Base-by-base conservation (phyloP, 495 filamentous ascomycete genomes). In the Halenospora varia region DNA sequence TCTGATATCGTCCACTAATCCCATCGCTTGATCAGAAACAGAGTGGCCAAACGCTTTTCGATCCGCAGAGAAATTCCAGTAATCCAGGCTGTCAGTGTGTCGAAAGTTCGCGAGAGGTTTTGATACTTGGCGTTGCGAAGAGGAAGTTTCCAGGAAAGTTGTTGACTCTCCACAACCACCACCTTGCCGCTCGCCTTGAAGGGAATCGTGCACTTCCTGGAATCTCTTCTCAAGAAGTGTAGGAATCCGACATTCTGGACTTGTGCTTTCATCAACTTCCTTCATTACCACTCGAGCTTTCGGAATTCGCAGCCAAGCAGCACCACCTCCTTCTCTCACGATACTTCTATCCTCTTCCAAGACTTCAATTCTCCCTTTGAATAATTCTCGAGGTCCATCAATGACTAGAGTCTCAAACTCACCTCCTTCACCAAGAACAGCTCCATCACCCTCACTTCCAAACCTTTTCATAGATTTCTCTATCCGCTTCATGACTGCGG, bases 391-490 rank as follows among this genome's bases (percentile, higher is more conserved):
- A 2, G 92, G 93, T 25, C 92, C 94, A 71, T 90, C 83, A 25
- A 97, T 62, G 35, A 92, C 90, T 20, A 98, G 71, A 19, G 90
- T 97, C 78, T 98, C 94, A 74, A 93, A 98, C 76, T 98, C 94
- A 2, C 95, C 94, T 2, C 94, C 94, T 66, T 97, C 94, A 0
- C 95, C 94, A 19, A 97, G 69, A 18, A 93, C 80, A 10, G 89
- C 87, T 0, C 89, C 89, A 44, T 70, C 77, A 47, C 72, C 78
- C 64, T 82, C 75, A 25, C 75, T 74, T 8, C 81, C 81, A 79
- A 93, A 97, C 53, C 86, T 77, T 51, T 72, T 73, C 79, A 94
- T 85, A 2, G 79, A 79, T 59, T 75, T 81, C 35, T 75, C 74
- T 25, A 96, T 63, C 50, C 76, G 75, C 46, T 66, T 71, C 59